Evolutionary conservation across 1,284 basidiomycete genomes (phyloP).

Genomic region (Microbotryum saponariae): DNA sequence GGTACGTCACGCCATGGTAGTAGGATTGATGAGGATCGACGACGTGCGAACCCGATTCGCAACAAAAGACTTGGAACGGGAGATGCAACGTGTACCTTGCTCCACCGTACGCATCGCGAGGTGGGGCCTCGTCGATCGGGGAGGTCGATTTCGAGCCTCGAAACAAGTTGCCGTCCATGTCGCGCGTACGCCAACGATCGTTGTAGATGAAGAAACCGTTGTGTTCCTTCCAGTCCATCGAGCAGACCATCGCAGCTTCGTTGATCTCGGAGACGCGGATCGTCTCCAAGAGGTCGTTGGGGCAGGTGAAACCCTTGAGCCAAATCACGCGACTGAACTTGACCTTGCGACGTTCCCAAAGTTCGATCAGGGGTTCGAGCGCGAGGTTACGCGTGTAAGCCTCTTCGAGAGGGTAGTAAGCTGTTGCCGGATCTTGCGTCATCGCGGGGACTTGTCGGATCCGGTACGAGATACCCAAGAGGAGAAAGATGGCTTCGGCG

Average conservation of each 20-base stretch:
- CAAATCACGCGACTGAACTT: slow-evolving; percentile 83
- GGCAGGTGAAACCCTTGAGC: slow-evolving; percentile 95
- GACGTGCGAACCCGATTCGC: slow-evolving; percentile 89
- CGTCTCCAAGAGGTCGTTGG: slow-evolving; percentile 88
- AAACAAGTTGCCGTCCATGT: slow-evolving; percentile 92
- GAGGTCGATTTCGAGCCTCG: slow-evolving; percentile 86
- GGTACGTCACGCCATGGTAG: slow-evolving; percentile 76
- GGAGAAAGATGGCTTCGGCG: slow-evolving; percentile 80
- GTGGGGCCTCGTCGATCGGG: slow-evolving; percentile 79
- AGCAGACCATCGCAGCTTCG: slow-evolving; percentile 90
- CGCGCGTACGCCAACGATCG: slow-evolving; percentile 88
- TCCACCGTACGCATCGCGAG: slow-evolving; percentile 69
- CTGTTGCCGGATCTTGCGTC: slow-evolving; percentile 72
- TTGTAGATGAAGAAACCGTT: slow-evolving; percentile 95
- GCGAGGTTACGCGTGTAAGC: slow-evolving; percentile 84
- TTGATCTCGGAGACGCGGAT: slow-evolving; percentile 79
- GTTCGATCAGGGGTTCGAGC: slow-evolving; percentile 78
- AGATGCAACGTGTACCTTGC: slow-evolving; percentile 78
- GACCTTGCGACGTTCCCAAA: slow-evolving; percentile 64
- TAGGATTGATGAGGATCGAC: slow-evolving; percentile 88
- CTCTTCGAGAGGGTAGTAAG: slow-evolving; percentile 90
- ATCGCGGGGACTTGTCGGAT: slow-evolving; percentile 79
- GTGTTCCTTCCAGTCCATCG: slow-evolving; percentile 97
- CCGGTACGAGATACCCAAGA: slow-evolving; percentile 81
- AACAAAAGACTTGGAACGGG: slow-evolving; percentile 94